These are phyloP conservation scores for Urtica urens DNA, from an alignment of 306 rosid genomes.

Conservation along the genomic window DNA sequence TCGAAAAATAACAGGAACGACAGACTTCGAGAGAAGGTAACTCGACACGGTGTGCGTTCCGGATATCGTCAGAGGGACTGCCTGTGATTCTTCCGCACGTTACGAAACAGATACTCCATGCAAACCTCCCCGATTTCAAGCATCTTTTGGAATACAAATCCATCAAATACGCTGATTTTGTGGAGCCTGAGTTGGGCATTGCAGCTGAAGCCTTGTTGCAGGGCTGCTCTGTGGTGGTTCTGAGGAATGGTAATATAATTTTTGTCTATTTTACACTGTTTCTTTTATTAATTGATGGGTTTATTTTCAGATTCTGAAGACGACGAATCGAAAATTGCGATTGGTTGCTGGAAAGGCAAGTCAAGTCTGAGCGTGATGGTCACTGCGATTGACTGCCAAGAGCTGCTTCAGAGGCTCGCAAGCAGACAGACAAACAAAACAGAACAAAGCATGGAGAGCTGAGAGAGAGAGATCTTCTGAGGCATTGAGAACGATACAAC, in stretches of 20 bases:
- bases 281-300: too few relatives aligned
- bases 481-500: too few relatives aligned
- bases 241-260: slow-evolving; percentile 48
- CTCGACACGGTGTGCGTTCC: slow-evolving; percentile 65
- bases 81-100: slow-evolving; percentile 74
- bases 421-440: too few relatives aligned
- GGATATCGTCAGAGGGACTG: slow-evolving; percentile 93
- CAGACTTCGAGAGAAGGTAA: slow-evolving; percentile 85
- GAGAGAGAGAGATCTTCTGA: too few relatives aligned
- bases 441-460: too few relatives aligned
- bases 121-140: slow-evolving; percentile 65
- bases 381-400: slow-evolving; percentile 79
- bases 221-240: slow-evolving; percentile 78
- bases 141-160: slow-evolving; percentile 65
- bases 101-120: slow-evolving; percentile 66
- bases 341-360: slow-evolving; percentile 96
- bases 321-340: slow-evolving; percentile 79
- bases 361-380: slow-evolving; percentile 77
- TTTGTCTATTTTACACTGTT: too few relatives aligned
- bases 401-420: slow-evolving; percentile 67
- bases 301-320: too few relatives aligned
- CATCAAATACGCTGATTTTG: slow-evolving; percentile 72
- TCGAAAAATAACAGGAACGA: slow-evolving; percentile 72
- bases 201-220: slow-evolving; percentile 54
- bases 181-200: slow-evolving; percentile 54